Evolutionary conservation across 768 basidiomycete genomes (phyloP).

Genomic region (Glaciozyma martinii): DNA sequence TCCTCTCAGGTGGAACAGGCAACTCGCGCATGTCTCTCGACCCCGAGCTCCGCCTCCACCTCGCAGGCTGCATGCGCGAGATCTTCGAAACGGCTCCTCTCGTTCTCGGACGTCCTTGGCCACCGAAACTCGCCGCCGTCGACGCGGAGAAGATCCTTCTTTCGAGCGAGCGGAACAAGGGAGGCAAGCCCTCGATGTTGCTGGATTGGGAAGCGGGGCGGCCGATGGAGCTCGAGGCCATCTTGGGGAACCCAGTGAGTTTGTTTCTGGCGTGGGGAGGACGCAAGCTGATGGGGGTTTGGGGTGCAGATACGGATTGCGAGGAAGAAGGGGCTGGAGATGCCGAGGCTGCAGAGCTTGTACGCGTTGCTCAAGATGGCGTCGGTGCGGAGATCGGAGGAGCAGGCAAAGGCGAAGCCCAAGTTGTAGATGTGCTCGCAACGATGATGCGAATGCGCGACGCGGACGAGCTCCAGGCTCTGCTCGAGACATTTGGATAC

Average conservation of each 20-base stretch:
- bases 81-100: conserved; percentile 33
- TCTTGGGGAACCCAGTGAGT: conserved; percentile 46
- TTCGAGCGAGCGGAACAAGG: conserved; percentile 29
- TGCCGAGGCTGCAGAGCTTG: conserved; percentile 37
- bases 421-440: conserved; percentile 9
- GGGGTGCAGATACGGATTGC: conserved; percentile 31
- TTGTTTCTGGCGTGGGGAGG: no score
- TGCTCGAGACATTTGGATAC: neutral
- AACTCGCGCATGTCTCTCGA: conserved; percentile 36
- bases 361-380: conserved; percentile 35
- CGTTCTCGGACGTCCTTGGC: conserved; percentile 34
- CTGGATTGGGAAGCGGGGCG: conserved; percentile 26
- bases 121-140: conserved; percentile 32
- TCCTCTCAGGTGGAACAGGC: conserved; percentile 35
- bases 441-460: no score
- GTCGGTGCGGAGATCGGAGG: conserved; percentile 25
- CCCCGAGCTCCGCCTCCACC: conserved; percentile 31
- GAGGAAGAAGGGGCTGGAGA: conserved; percentile 33
- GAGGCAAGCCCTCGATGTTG: conserved; percentile 30
- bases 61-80: conserved; percentile 36
- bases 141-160: conserved; percentile 35
- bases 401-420: conserved; percentile 3
- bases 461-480: neutral
- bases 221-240: conserved; percentile 53
- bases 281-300: neutral